Conservation (phyloP, 2,329 filamentous ascomycete genomes). For the Diaporthe sp. region DNA sequence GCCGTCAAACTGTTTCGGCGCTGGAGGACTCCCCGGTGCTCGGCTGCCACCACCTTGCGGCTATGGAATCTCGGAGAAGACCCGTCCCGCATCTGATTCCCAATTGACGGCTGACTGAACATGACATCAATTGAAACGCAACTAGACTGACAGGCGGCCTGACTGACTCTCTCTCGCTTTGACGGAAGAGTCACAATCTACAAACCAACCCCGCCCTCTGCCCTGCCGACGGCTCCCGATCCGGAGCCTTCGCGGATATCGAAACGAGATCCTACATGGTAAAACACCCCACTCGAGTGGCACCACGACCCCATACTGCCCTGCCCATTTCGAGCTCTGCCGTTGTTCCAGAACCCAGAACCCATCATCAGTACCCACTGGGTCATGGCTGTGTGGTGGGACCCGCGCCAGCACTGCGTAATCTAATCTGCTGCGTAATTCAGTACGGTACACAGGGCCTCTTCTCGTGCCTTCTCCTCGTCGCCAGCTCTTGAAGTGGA, state of each 20-base stretch:
- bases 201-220: conserved; percentile 20
- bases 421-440: neutral
- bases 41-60: neutral
- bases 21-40: neutral
- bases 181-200: conserved; percentile 5
- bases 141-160: neutral
- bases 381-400: conserved; percentile 5
- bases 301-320: conserved; percentile 15
- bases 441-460: neutral
- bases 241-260: conserved; percentile 26
- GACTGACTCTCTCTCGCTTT: neutral
- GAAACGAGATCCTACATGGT: conserved; percentile 29
- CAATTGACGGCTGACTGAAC: neutral
- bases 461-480: neutral
- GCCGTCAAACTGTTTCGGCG: conserved; percentile 17
- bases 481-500: conserved; percentile 5
- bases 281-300: conserved; percentile 24
- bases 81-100: neutral
- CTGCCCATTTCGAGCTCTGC: conserved; percentile 16
- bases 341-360: conserved; percentile 18
- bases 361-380: conserved; percentile 2
- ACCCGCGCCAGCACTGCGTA: conserved; percentile 3
- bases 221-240: conserved; percentile 28
- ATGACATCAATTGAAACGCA: neutral
- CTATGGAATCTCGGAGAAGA: neutral